Evolutionary conservation across 805 yeast species (phyloP).

Genomic region (Saccharomycopsis sp.): DNA sequence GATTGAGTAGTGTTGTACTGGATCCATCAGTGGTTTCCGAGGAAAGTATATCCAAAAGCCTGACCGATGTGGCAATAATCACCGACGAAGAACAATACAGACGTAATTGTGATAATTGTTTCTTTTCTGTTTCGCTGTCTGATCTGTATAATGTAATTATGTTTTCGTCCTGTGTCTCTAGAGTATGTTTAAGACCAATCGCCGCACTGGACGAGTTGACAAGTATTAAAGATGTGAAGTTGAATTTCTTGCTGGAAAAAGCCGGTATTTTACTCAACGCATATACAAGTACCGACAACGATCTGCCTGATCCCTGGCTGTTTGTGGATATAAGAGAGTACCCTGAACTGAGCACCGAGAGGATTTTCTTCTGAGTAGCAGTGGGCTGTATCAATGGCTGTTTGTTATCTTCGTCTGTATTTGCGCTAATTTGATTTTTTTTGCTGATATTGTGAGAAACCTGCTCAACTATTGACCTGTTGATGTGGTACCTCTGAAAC

Average conservation of each 20-base stretch:
- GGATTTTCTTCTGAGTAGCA: neutral
- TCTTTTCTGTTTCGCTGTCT: neutral
- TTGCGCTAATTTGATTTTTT: too few relatives aligned
- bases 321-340: neutral
- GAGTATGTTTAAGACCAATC: neutral
- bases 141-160: neutral
- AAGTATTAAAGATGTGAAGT: neutral
- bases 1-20: neutral
- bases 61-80: neutral
- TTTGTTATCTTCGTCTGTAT: neutral
- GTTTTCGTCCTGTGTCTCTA: neutral
- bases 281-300: neutral
- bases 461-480: neutral
- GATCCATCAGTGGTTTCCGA: neutral
- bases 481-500: constrained; percentile 1
- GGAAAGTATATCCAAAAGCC: neutral
- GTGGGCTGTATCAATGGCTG: neutral
- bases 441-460: neutral
- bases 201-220: neutral
- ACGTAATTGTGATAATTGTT: neutral
- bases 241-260: too few relatives aligned
- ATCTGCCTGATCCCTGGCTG: neutral
- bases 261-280: neutral
- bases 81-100: neutral
- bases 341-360: neutral